Base-by-base conservation (phyloP, 1,284 basidiomycete genomes). In the Termitomyces sp. region DNA sequence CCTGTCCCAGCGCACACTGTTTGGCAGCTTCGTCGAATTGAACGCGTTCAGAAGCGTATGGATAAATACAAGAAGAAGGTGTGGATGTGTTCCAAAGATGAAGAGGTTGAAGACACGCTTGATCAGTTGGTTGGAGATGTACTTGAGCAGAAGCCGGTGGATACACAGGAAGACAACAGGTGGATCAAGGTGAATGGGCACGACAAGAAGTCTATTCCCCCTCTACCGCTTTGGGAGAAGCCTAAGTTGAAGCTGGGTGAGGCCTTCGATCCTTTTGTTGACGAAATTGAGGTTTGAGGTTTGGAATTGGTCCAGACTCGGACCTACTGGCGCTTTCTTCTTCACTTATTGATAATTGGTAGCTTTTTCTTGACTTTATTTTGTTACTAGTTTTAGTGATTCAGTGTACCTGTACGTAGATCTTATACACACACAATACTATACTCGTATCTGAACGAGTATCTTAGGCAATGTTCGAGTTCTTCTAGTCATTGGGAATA, bases 21-120 rank as follows among this genome's bases (percentile, higher is more conserved):
- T 26, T 68, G 62, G 54, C 66, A 69, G 44, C 62, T 69, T 26
- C 59, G 68, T 52, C 64, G 68, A 30, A 61, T 72, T n/a, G 64
- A 67, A 43, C 64, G 70, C 45, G 53, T 70, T 36, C 64, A 67
- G 61, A 69, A 64, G 53, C 54, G 65, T 55, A 62, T 74, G 58
- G 67, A 67, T 43, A 67, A 61, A 59, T 60, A 62, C 64, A 68
- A 65, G 62, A 67, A 63, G 53, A 64, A 62, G 47, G 62, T 60
- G n/a, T 70, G 64, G 63, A 57, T 68, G 53, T 65, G 63, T 46
- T 64, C 42, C 8, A 45, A 53, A 41, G 65, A 65, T 47, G 67
- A 68, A 12, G 60, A 58, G 51, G 63, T 61, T 13, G 64, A 63
- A 40, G 63, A 67, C 39, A 64, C 61, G n/a, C 54, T 60, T 6